Evolutionary conservation across 768 basidiomycete species (phyloP).

Genomic region (Panus rudis): DNA sequence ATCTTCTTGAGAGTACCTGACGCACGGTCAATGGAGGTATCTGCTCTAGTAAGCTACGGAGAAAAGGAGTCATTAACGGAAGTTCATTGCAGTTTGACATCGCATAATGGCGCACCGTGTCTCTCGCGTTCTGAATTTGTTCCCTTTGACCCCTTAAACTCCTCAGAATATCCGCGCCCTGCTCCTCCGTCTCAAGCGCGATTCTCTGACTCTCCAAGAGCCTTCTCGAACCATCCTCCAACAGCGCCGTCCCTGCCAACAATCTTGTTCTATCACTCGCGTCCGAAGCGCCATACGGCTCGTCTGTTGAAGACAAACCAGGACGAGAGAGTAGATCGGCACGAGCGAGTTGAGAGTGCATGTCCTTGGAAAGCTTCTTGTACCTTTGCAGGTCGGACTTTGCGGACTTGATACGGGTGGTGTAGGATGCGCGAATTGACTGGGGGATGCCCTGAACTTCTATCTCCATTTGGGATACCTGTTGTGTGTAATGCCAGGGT

Average conservation of each 20-base stretch:
- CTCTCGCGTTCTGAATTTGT: constrained; percentile 88
- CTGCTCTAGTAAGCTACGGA: constrained; percentile 72
- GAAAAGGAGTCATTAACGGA: neutral
- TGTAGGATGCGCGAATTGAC: constrained; percentile 72
- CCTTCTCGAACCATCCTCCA: constrained; percentile 81
- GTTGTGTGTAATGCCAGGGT: constrained; percentile 4
- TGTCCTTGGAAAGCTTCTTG: constrained; percentile 77
- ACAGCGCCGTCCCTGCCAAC: constrained; percentile 65
- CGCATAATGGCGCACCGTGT: constrained; percentile 55
- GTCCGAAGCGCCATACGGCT: constrained; percentile 57
- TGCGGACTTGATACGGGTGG: constrained; percentile 63
- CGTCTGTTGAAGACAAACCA: constrained; percentile 56
- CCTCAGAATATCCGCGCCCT: constrained; percentile 86
- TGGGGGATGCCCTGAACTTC: constrained; percentile 94
- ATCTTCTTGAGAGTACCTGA: constrained; percentile 90
- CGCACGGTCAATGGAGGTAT: constrained; percentile 84
- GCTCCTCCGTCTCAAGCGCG: constrained; percentile 92
- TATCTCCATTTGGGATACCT: constrained; percentile 99
- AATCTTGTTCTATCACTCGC: constrained; percentile 72
- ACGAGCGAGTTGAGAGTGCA: constrained; percentile 63
- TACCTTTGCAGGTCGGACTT: constrained; percentile 69
- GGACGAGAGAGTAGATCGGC: constrained; percentile 62
- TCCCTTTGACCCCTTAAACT: constrained; percentile 85
- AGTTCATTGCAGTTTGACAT: neutral
- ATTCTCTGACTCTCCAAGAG: constrained; percentile 88